These are phyloP conservation scores for Dovyalis caffra DNA, from an alignment of 345 rosid genomes.

Conservation along the genomic window DNA sequence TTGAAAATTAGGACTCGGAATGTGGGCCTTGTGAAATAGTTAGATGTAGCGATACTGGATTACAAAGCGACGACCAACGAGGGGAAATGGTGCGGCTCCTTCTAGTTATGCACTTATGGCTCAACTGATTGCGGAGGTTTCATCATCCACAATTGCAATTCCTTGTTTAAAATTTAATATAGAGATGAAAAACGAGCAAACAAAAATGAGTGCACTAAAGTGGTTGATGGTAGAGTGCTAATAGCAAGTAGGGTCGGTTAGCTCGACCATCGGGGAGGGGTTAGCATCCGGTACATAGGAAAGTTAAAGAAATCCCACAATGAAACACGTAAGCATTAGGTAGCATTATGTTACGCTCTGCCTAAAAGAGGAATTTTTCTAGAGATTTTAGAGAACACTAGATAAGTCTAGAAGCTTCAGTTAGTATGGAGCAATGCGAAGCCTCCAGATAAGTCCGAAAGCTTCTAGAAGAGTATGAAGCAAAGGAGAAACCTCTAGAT, in stretches of 20 bases:
- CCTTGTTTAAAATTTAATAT: neutral
- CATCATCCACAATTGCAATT: neutral
- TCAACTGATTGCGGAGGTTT: conserved; percentile 3
- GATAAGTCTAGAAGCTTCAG: too few relatives aligned
- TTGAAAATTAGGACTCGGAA: conserved; percentile 18
- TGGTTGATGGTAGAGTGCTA: neutral
- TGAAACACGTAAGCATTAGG: too few relatives aligned
- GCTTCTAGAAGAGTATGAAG: too few relatives aligned
- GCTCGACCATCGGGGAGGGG: neutral
- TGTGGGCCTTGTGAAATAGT: conserved; percentile 20
- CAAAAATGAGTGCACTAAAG: neutral
- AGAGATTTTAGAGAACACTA: too few relatives aligned
- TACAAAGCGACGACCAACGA: conserved; percentile 15
- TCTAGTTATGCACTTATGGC: conserved; percentile 17
- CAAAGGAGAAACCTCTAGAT: too few relatives aligned
- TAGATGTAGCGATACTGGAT: conserved; percentile 9
- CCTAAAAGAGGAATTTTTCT: too few relatives aligned
- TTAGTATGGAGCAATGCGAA: too few relatives aligned
- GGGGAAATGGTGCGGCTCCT: neutral
- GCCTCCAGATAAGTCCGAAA: too few relatives aligned
- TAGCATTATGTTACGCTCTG: too few relatives aligned
- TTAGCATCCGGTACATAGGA: neutral
- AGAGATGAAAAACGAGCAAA: neutral
- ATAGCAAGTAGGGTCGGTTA: neutral
- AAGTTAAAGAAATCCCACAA: neutral